A percentile compares a stretch with the other conserved stretches of the same genome.
Conservation (phyloP, 495 filamentous ascomycete species). For the Penicillium paradoxum region DNA sequence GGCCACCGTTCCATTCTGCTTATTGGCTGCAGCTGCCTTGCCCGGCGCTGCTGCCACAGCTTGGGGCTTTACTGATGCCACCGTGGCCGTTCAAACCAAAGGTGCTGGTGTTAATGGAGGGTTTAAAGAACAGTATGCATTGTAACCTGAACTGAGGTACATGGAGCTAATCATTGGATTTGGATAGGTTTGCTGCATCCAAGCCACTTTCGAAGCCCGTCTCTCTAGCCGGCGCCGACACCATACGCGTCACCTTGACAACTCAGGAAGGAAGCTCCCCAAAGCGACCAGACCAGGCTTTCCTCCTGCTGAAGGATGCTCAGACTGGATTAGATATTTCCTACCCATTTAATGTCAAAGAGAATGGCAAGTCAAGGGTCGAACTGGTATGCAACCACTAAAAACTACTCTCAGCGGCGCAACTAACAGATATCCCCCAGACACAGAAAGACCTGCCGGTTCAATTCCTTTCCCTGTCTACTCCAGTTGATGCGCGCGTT, state of each 20-base stretch:
- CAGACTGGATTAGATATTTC: conserved; percentile 79
- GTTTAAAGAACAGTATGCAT: conserved; percentile 65
- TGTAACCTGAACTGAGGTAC: neutral
- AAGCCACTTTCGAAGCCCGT: conserved; percentile 62
- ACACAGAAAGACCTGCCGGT: conserved; percentile 83
- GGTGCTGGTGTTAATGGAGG: conserved; percentile 56
- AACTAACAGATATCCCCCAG: conserved; percentile 41
- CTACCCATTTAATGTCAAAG: conserved; percentile 79
- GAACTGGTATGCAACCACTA: conserved; percentile 64
- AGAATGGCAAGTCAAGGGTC: conserved; percentile 76
- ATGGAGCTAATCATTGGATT: conserved; percentile 13
- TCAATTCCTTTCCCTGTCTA: conserved; percentile 64
- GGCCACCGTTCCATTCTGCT: conserved; percentile 34
- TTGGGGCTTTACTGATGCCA: conserved; percentile 85
- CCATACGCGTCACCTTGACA: conserved; percentile 76
- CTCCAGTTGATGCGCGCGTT: conserved; percentile 69
- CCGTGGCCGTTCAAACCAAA: conserved; percentile 69
- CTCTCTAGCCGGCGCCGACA: conserved; percentile 61
- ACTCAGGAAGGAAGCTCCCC: conserved; percentile 70
- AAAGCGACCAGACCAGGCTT: conserved; percentile 88
- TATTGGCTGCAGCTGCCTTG: conserved; percentile 36
- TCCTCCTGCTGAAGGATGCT: conserved; percentile 73
- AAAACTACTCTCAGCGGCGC: neutral
- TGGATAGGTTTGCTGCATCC: conserved; percentile 55
- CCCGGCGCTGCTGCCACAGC: conserved; percentile 59